Conservation (phyloP, 495 filamentous ascomycete genomes). For the Trichocladium antarcticum region DNA sequence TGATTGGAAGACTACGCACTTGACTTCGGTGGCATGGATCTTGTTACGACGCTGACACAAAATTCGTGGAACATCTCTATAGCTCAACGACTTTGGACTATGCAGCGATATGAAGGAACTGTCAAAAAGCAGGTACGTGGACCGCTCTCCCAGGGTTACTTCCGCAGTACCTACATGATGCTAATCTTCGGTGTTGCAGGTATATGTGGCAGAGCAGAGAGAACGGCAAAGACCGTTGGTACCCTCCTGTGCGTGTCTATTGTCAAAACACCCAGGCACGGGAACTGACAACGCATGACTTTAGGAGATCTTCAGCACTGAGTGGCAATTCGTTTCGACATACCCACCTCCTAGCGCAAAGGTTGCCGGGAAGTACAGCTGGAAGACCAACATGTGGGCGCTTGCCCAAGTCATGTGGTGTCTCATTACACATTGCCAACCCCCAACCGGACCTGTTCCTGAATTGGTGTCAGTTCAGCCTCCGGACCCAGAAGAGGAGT, state of each 20-base stretch:
- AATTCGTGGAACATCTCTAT: background rate
- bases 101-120: background rate
- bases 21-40: background rate
- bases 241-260: background rate
- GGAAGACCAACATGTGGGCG: background rate
- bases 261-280: background rate
- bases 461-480: background rate
- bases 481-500: background rate
- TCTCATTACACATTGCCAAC: background rate
- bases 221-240: background rate
- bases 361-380: background rate
- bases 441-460: background rate
- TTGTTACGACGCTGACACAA: too few relatives aligned
- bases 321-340: background rate
- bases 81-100: background rate
- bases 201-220: background rate
- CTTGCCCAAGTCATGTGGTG: background rate
- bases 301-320: background rate
- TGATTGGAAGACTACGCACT: too few relatives aligned
- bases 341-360: background rate
- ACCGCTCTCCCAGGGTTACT: too few relatives aligned
- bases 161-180: too few relatives aligned
- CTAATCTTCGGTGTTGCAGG: background rate
- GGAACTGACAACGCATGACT: background rate
- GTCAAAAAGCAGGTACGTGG: background rate